These are phyloP conservation scores for Calocera viscosa DNA, from an alignment of 768 basidiomycete genomes.

Conservation along the genomic window DNA sequence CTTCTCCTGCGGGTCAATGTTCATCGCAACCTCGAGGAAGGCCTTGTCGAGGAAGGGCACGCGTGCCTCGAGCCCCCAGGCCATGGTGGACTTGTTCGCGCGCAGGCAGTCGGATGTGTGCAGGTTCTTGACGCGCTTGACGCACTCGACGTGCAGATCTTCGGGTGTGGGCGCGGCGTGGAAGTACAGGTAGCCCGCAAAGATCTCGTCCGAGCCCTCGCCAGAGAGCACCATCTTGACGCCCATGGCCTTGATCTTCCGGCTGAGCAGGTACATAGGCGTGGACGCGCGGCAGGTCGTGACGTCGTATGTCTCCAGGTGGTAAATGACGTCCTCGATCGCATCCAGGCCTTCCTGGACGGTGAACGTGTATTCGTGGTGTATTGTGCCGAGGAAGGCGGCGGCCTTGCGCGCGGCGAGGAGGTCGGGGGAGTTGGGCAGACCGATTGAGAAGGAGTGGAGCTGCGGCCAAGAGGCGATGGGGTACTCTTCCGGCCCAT, in stretches of 20 bases:
- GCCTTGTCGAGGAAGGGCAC: conserved; percentile 97
- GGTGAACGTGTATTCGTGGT: conserved; percentile 96
- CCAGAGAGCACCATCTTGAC: conserved; percentile 99
- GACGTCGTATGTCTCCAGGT: conserved; percentile 97
- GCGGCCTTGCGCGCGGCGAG: conserved; percentile 89
- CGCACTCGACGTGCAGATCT: conserved; percentile 90
- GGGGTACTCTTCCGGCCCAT: conserved; percentile 27
- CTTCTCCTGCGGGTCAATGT: conserved; percentile 75
- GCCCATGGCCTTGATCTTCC: conserved; percentile 99
- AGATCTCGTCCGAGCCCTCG: conserved; percentile 94
- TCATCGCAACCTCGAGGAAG: conserved; percentile 91
- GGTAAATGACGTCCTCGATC: conserved; percentile 92
- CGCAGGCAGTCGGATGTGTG: conserved; percentile 95
- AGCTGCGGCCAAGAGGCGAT: conserved; percentile 87
- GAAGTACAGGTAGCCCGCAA: conserved; percentile 99
- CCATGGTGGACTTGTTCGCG: conserved; percentile 99
- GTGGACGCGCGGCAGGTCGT: conserved; percentile 96
- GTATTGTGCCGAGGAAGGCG: conserved; percentile 82
- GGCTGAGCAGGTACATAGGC: conserved; percentile 94
- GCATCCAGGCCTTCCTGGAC: conserved; percentile 97
- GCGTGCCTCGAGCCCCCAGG: conserved; percentile 96
- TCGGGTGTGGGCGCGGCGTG: conserved; percentile 83
- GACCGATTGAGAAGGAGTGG: conserved; percentile 94
- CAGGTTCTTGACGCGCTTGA: conserved; percentile 90
- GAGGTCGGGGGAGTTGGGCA: conserved; percentile 89